Evolutionary conservation across 106 monocot genomes (phyloP), one percentile per base, ranked within the genome.

Genomic region (Allium cepa): DNA sequence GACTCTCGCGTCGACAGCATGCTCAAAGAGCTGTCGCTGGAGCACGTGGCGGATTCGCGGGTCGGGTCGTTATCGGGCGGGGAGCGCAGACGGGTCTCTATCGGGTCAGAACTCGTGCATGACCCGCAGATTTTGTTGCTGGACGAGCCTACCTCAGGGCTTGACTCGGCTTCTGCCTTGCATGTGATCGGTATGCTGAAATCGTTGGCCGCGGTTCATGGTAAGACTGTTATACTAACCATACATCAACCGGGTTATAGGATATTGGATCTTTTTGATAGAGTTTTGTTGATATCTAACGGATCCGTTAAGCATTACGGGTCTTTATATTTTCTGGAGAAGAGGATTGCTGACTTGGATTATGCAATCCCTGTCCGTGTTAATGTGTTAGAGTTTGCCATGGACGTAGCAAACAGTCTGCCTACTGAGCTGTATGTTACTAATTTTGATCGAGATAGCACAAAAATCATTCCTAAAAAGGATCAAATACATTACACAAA

Each of bases 101-200:
- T 96, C 61, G 96, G 96, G 8, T 76, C 82, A n/a, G 96, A 91
- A 26, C 68, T 96, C 52, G 91, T 96, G 12, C 96, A 96, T 68
- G 78, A 92, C 74, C 96, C 96, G 45, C 75, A 83, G 9, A 81
- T 92, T 28, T 76, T 96, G 56, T 72, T 96, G 10, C 84, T 96
- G 22, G 96, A 96, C 78, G 96, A 96, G 73, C 96, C 96, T n/a
- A 96, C 96, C 5, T 88, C 96, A 7, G 96, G 96, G 17, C 78
- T 96, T 17, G 96, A 96, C 79, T 92, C 92, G 3, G 82, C 76
- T 8, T 81, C 92, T 3, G 96, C 96, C 10, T 72, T 88, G 46
- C 77, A 86, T 74, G 73, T 92, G 17, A 17, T 89, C 26, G 17
- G 70, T 10, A 72, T 84, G 52, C 82, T 97, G 55, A 89, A 86